Evolutionary conservation across 2,329 filamentous ascomycete species (phyloP).

Genomic region (Botrytis hyacinthi): DNA sequence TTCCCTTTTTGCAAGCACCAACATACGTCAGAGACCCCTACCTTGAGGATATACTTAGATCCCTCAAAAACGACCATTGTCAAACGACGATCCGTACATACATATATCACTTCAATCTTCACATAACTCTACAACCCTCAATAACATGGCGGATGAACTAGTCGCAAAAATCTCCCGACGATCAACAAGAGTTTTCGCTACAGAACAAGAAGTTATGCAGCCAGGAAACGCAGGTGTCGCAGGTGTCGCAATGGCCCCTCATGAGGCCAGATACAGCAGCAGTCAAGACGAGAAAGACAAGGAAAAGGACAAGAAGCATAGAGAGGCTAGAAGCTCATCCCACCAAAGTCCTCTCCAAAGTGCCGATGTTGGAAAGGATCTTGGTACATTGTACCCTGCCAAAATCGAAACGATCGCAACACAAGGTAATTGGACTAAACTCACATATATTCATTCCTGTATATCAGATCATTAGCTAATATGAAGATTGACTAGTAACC

Average conservation of each 20-base stretch:
- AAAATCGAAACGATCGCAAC: constrained; percentile 25
- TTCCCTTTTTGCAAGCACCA: background rate
- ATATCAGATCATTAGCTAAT: constrained; percentile 18
- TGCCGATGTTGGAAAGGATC: constrained; percentile 26
- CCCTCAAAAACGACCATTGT: background rate
- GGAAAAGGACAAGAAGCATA: constrained; percentile 20
- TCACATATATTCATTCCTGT: background rate
- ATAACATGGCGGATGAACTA: constrained; percentile 23
- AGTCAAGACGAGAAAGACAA: constrained; percentile 23
- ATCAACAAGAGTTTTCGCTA: constrained; percentile 27
- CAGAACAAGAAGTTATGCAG: constrained; percentile 25
- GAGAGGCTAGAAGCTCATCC: constrained; percentile 16
- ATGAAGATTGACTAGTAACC: constrained; percentile 21
- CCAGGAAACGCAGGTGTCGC: constrained; percentile 4
- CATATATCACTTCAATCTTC: background rate
- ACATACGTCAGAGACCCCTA: background rate
- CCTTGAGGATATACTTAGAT: background rate
- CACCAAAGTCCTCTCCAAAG: constrained; percentile 15
- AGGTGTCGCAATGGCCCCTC: background rate
- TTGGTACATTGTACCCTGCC: constrained; percentile 24
- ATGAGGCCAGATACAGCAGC: constrained; percentile 17
- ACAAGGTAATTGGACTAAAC: constrained; percentile 26
- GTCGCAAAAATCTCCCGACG: constrained; percentile 28
- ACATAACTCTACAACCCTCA: background rate
- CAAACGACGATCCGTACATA: background rate